Percentiles rank a stretch among this genome's conserved stretches.
These are phyloP conservation scores for Gillenia trifoliata DNA, from an alignment of 306 rosid species.

Conservation along the genomic window DNA sequence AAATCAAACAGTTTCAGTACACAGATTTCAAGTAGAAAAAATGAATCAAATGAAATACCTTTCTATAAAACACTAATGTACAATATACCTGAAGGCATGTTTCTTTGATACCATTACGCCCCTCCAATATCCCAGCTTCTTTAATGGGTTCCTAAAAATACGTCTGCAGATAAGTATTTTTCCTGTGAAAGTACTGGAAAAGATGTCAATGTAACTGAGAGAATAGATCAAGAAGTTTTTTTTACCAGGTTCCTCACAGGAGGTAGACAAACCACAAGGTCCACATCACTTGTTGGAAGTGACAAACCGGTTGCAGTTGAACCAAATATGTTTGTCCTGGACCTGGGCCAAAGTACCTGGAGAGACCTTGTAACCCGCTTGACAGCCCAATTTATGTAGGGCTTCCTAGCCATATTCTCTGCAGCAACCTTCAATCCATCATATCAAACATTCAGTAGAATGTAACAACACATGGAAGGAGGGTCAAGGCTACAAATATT, in stretches of 20 bases:
- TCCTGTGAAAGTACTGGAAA: conserved; percentile 7
- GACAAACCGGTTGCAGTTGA: conserved; percentile 90
- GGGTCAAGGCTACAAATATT: conserved; percentile 18
- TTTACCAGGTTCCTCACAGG: conserved; percentile 96
- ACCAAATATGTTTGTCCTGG: conserved; percentile 86
- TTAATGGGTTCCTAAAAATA: conserved; percentile 81
- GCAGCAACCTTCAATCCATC: conserved; percentile 66
- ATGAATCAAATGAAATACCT: not conserved
- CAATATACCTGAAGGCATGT: conserved; percentile 91
- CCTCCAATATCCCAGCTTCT: conserved; percentile 98
- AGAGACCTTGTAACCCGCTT: conserved; percentile 89
- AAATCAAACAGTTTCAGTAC: not conserved
- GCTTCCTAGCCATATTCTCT: conserved; percentile 78
- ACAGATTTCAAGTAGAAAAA: not conserved
- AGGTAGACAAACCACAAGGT: conserved; percentile 90
- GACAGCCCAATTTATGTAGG: conserved; percentile 92
- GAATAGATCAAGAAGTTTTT: not conserved
- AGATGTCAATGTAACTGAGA: not conserved
- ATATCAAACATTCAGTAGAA: conserved; percentile 23
- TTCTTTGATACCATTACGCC: conserved; percentile 96
- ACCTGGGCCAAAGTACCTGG: conserved; percentile 96
- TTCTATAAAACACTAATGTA: not conserved
- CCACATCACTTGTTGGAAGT: conserved; percentile 98
- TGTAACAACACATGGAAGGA: conserved; percentile 13
- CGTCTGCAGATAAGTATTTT: conserved; percentile 6